phyloP scores from a whole-genome alignment of 768 basidiomycete genomes.

The Lactarius hatsudake region DNA sequence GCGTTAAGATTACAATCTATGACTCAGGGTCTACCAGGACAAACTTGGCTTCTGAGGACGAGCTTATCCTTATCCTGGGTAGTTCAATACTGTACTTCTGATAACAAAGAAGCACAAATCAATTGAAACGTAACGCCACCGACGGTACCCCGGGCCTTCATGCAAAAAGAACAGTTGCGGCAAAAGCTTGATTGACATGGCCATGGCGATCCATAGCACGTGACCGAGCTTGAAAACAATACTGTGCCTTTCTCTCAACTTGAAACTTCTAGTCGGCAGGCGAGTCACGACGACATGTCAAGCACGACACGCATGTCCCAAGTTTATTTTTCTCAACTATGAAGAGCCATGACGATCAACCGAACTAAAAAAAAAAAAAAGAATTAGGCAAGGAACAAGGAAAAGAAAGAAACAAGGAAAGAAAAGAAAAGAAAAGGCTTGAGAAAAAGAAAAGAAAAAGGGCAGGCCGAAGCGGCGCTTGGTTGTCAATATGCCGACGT shows the following conservation, averaged over 20 bases:
- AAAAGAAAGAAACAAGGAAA: neutral
- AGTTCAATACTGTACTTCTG: neutral
- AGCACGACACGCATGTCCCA: neutral
- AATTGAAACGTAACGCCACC: neutral
- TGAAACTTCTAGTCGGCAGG: neutral
- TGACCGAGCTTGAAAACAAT: neutral
- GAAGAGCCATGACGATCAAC: no score
- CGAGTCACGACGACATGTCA: neutral
- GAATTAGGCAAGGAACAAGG: neutral
- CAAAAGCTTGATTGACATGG: constrained; percentile 13
- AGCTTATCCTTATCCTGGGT: constrained; percentile 1
- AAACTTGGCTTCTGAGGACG: neutral
- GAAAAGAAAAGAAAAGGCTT: no score
- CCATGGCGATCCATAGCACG: constrained; percentile 1
- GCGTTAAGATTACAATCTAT: neutral
- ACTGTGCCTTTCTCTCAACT: neutral
- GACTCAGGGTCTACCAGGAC: neutral
- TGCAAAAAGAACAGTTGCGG: constrained; percentile 1
- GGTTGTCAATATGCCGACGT: neutral
- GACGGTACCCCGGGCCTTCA: neutral
- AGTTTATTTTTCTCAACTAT: neutral
- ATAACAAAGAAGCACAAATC: constrained; percentile 6
- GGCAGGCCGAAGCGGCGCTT: neutral
- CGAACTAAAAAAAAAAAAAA: neutral
- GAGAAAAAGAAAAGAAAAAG: neutral